Evolutionary conservation across 148 eudicot genomes (phyloP).

Genomic region (Rhododendron kiyosumense): DNA sequence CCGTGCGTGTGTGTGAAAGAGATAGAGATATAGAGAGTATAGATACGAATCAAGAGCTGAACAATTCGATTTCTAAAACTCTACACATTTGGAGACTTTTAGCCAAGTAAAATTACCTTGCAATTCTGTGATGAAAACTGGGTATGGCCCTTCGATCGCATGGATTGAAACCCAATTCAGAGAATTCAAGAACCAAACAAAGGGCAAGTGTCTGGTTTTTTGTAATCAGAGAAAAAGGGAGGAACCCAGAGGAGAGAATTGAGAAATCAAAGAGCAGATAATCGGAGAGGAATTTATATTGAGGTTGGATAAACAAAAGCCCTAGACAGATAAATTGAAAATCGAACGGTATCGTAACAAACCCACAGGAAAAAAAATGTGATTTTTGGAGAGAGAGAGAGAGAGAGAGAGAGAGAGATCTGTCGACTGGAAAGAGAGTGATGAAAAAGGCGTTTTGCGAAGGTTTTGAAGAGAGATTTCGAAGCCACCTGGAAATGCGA

Average conservation of each 20-base stretch:
- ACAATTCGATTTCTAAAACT: background rate
- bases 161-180: background rate
- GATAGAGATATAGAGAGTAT: background rate
- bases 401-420: background rate
- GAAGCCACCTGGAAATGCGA: background rate
- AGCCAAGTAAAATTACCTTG: background rate
- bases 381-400: background rate
- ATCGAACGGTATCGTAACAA: background rate
- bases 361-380: background rate
- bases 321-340: background rate
- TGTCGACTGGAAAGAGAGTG: background rate
- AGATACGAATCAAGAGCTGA: background rate
- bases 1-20: background rate
- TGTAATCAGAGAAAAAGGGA: background rate
- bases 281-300: background rate
- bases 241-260: background rate
- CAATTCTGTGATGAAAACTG: background rate
- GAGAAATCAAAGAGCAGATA: background rate
- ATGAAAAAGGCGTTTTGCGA: background rate
- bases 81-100: background rate
- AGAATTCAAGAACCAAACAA: background rate
- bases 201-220: background rate
- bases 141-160: background rate
- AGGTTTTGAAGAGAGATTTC: background rate
- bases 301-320: background rate